Conservation (phyloP, 2,329 filamentous ascomycete species). For the Monosporascus sp. region DNA sequence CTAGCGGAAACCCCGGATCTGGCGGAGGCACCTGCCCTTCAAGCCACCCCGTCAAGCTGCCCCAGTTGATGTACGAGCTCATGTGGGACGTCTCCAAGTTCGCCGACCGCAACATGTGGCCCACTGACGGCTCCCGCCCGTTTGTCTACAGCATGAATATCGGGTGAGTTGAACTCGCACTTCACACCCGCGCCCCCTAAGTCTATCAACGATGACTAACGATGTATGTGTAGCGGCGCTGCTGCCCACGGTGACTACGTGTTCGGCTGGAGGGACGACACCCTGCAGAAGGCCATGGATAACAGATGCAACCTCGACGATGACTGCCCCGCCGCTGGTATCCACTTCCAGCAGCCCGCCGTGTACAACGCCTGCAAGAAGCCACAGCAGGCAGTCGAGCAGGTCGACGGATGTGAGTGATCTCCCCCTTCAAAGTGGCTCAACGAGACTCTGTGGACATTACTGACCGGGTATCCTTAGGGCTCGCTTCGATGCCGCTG, state of each 20-base stretch:
- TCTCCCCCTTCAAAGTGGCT: neutral
- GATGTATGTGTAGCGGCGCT: constrained; percentile 27
- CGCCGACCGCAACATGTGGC: constrained; percentile 36
- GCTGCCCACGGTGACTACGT: constrained; percentile 47
- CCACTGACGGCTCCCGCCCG: constrained; percentile 35
- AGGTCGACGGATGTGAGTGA: constrained; percentile 42
- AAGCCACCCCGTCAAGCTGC: constrained; percentile 39
- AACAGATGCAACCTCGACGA: constrained; percentile 40
- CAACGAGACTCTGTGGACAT: neutral
- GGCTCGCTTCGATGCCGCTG: constrained; percentile 23
- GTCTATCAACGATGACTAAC: too few relatives aligned
- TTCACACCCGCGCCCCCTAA: neutral
- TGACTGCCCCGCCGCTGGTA: constrained; percentile 36
- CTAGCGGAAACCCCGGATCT: constrained; percentile 26
- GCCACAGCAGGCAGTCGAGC: constrained; percentile 40
- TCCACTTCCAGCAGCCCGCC: constrained; percentile 39
- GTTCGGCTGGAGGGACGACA: constrained; percentile 45
- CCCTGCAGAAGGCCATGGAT: constrained; percentile 44
- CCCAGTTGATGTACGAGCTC: constrained; percentile 44
- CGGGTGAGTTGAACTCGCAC: constrained; percentile 23
- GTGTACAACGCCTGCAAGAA: constrained; percentile 41
- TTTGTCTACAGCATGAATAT: constrained; percentile 40
- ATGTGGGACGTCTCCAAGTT: constrained; percentile 41
- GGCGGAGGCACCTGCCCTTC: constrained; percentile 43
- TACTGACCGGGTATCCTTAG: constrained; percentile 10